A percentile compares a stretch with the other conserved stretches of the same genome.
Evolutionary conservation across 2,329 filamentous ascomycete genomes (phyloP).

Genomic region (Epichloe bromicola): DNA sequence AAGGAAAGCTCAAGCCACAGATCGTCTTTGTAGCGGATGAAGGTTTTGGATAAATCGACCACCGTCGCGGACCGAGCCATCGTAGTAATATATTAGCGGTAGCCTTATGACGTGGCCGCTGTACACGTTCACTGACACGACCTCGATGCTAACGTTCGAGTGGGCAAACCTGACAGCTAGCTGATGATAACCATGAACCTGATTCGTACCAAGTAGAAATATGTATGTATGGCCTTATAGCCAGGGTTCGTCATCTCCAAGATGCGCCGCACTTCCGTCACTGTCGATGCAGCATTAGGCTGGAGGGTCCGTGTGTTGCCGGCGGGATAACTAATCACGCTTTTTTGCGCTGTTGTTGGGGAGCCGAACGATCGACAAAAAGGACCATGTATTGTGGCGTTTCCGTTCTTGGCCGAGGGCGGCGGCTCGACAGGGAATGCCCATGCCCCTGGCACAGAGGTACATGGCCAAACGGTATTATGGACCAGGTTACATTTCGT

Average conservation of each 20-base stretch:
- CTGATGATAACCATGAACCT: too few relatives aligned
- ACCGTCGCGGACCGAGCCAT: background rate
- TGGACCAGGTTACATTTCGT: conserved; percentile 1
- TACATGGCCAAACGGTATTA: background rate
- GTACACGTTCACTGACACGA: background rate
- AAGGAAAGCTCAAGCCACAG: background rate
- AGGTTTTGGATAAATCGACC: background rate
- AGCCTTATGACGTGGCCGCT: background rate
- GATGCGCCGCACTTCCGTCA: background rate
- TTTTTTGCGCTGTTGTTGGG: background rate
- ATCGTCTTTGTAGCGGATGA: background rate
- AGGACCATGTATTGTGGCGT: background rate
- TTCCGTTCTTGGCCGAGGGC: background rate
- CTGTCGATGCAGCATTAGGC: background rate
- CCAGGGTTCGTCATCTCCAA: background rate
- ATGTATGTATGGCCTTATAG: background rate
- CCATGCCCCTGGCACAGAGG: background rate
- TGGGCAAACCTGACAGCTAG: background rate
- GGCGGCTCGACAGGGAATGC: background rate
- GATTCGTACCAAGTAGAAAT: too few relatives aligned
- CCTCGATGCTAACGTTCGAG: background rate
- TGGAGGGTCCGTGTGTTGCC: background rate
- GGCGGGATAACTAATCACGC: background rate
- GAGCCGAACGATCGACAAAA: background rate
- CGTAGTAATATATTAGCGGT: background rate